Base-by-base conservation (phyloP, 2,329 filamentous ascomycete genomes). In the Cordyceps farinosa region DNA sequence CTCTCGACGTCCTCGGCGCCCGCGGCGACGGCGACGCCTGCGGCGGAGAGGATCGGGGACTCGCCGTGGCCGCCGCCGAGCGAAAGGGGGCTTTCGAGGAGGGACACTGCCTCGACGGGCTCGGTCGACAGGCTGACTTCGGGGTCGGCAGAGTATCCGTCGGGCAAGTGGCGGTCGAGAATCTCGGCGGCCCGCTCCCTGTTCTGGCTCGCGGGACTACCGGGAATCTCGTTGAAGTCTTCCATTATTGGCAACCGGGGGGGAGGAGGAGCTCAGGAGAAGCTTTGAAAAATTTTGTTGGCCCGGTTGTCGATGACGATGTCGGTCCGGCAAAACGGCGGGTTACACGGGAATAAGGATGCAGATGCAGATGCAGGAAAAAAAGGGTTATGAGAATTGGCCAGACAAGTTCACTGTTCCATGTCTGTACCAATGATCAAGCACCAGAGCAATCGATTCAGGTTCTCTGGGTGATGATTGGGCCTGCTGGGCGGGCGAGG, bases 91-190 rank as follows among this genome's bases (percentile, higher is more conserved):
- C 15, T 48, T 29, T 55, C 62, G 60, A 60, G 60, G n/a, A 64
- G 61, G 1, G 57, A 22, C 22, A 1, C 47, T 10, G 63, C 65
- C 32, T 66, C 61, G 38, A 69, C 50, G n/a, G 67, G 64, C 9
- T 66, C 65, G 15, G 54, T 60, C 40, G 67, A 68, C 36, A 75
- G 64, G 61, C 74, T 76, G 62, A 71, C 75, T n/a, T 76, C 74
- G 22, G 76, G 72, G 8, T 74, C 75, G 40, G 76, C 76, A 29
- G 76, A 77, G 66, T 75, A 77, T 42, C 76, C 76, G 58, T 77
- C 76, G 13, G 76, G 76, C 1, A 77, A 70, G 61, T 75, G 75
- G 38, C 72, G 72, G 22, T 76, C 71, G 57, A 77, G 71, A 32
- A 77, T 76, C 22, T 74, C 73, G 44, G 73, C 73, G 45, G 73